Evolutionary conservation across 176 grass and related monocot genomes (phyloP).

Genomic region (Triticum monococcum): DNA sequence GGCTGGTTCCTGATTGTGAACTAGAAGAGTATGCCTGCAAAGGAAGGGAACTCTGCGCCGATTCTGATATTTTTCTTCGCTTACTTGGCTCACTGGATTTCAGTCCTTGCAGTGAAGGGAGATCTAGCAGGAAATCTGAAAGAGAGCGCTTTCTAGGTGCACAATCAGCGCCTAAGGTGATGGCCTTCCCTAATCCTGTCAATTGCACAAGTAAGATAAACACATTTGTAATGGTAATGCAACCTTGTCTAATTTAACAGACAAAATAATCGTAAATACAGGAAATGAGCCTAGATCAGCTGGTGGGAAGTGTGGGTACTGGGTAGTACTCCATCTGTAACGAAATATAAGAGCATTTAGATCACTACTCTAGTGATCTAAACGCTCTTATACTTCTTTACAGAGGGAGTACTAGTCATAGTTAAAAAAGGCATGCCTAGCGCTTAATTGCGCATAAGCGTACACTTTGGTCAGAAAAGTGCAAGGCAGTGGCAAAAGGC

Average conservation of each 20-base stretch:
- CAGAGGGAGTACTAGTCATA: not conserved
- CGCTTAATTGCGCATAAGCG: too few relatives aligned
- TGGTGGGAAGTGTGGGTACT: not conserved
- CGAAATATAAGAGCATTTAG: too few relatives aligned
- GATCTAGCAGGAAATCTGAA: slow-evolving; percentile 56
- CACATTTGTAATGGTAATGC: slow-evolving; percentile 1
- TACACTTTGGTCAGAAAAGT: too few relatives aligned
- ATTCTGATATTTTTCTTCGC: slow-evolving; percentile 62
- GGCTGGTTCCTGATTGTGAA: slow-evolving; percentile 41
- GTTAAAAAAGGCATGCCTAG: too few relatives aligned
- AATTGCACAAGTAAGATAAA: slow-evolving; percentile 44
- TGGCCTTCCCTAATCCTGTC: slow-evolving; percentile 32
- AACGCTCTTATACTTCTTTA: too few relatives aligned
- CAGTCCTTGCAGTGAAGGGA: slow-evolving; percentile 63
- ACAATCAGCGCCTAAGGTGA: slow-evolving; percentile 39
- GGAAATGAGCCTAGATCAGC: not conserved
- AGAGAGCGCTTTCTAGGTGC: slow-evolving; percentile 60
- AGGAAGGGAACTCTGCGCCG: slow-evolving; percentile 26
- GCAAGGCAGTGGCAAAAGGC: too few relatives aligned
- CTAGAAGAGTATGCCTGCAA: slow-evolving; percentile 44
- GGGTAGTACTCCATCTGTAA: not conserved
- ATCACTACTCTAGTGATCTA: too few relatives aligned
- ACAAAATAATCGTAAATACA: not conserved
- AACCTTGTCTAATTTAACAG: not conserved
- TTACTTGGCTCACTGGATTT: slow-evolving; percentile 48